Base-by-base conservation (phyloP, 192 early-diverging fungal genomes). In the Mortierella alpina region DNA sequence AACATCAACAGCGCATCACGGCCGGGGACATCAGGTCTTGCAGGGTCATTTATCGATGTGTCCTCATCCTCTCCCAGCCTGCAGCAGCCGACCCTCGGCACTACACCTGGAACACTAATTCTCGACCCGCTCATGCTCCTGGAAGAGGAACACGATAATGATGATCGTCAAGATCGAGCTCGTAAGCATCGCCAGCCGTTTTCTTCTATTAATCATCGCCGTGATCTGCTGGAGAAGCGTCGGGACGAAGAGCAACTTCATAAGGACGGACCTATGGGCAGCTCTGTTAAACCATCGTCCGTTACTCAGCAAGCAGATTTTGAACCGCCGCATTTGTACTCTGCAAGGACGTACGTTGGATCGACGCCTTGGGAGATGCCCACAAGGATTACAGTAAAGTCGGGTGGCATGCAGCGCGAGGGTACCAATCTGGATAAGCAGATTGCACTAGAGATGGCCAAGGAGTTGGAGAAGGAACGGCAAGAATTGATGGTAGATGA, bases 341-440 rank as follows among this genome's bases (percentile, higher is more conserved):
- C 70, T 17, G 77, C 77, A 12, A 67, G 77, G 48, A 80, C 70
- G 7, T 80, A 80, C 64, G 66, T 80, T 2, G 77, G 77, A 11
- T 58, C 63, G 11, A 80, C 77, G 12, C 77, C 77, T 8, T 80
- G 77, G 77, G 77, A 80, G 61, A 80, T 72, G 77, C 77, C 77
- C 11, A 80, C 77, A 1, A 50, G 77, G 23, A 56, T 80, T 53
- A 80, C 77, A 2, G 70, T 72, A 8, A 80, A 80, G 12, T 59
- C 69, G 0, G 70, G 77, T 11, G 77, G 77, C 2, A 59, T 71
- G 50, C 75, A 77, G 47, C 63, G 77, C 13, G 77, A 80, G 23
- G 77, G 77, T 17, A 49, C 70, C 0, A 64, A 80, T 46, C 42
- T 80, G 17, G 77, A 80, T 18, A 66, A 68, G 23, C 59, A 80